Evolutionary conservation across 768 basidiomycete genomes (phyloP), one percentile per base, ranked within the genome.

Genomic region (Myochromella boudieri): DNA sequence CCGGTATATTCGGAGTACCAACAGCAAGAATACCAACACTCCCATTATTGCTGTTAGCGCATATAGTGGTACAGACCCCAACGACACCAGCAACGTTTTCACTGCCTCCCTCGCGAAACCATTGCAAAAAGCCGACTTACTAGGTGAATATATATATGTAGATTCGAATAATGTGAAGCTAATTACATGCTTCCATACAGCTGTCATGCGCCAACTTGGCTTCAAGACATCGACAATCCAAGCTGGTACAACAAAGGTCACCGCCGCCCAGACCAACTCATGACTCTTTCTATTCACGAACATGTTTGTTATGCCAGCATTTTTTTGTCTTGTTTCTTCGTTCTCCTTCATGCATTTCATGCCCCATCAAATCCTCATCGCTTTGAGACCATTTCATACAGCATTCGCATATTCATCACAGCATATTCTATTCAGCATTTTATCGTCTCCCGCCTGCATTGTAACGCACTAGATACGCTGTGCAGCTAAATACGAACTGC

Each of bases 1-100:
- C 9, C 80, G 93, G 44, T 97, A 97, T 69, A 95, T 99, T 74
- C 93, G 93, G 72, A 93, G 86, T 56, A 97, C 95, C 14, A 92
- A 91, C 64, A 93, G 91, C 74, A 95, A 87, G 72, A 98, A 98
- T 59, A 84, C 87, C 41, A 85, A 80, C 56, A 95, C 93, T 9
- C 95, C 95, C 0, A 97, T 95, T 42, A 83, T 95, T 50, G 88
- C 91, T 43, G 84, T 95, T 41, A 95, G 90, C 61, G 91, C 91
- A 25, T 93, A 93, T 63, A 85, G 89, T 53, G 81, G 83, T 8
- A 72, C 71, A 14, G 88, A 91, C 50, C 71, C 77, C 25, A 76
- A 69, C 49, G 84, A 84, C 46, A 75, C 71, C 36, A 82, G 76
- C 64, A 82, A 81, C 49, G 66, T 91, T 39, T 93, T 93, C 60